These are phyloP conservation scores for Heliocybe sulcata DNA, from an alignment of 1,284 basidiomycete genomes.

Conservation along the genomic window DNA sequence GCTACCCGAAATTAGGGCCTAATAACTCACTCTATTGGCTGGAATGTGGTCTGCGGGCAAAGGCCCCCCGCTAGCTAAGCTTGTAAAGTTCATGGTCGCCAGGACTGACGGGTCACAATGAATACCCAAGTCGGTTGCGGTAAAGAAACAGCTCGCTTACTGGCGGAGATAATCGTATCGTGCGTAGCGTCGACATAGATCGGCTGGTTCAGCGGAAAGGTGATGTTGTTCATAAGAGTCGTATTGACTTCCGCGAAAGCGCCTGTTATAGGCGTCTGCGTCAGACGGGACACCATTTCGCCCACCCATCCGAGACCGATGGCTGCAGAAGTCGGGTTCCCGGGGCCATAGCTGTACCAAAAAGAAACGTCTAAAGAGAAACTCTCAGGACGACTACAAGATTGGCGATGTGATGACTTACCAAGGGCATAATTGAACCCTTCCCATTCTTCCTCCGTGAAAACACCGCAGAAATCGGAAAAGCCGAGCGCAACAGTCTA, in stretches of 20 bases:
- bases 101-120: conserved; percentile 28
- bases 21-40: conserved; percentile 31
- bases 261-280: conserved; percentile 36
- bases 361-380: conserved; percentile 24
- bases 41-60: conserved; percentile 55
- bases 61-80: conserved; percentile 44
- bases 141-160: conserved; percentile 17
- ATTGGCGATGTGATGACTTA: conserved; percentile 15
- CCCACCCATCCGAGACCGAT: conserved; percentile 60
- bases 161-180: conserved; percentile 34
- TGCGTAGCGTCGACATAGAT: conserved; percentile 53
- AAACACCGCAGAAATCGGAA: conserved; percentile 42
- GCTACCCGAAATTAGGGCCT: neutral
- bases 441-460: conserved; percentile 62
- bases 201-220: conserved; percentile 56
- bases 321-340: conserved; percentile 45
- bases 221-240: conserved; percentile 40
- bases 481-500: conserved; percentile 62
- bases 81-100: conserved; percentile 56
- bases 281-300: conserved; percentile 45
- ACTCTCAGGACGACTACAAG: conserved; percentile 13
- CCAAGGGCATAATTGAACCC: conserved; percentile 49
- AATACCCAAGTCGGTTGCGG: neutral
- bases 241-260: conserved; percentile 54
- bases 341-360: conserved; percentile 51